A percentile compares a stretch with the other conserved stretches of the same genome.
phyloP scores from a whole-genome alignment of 2,329 filamentous ascomycete species.

The Sarocladium oryzae region DNA sequence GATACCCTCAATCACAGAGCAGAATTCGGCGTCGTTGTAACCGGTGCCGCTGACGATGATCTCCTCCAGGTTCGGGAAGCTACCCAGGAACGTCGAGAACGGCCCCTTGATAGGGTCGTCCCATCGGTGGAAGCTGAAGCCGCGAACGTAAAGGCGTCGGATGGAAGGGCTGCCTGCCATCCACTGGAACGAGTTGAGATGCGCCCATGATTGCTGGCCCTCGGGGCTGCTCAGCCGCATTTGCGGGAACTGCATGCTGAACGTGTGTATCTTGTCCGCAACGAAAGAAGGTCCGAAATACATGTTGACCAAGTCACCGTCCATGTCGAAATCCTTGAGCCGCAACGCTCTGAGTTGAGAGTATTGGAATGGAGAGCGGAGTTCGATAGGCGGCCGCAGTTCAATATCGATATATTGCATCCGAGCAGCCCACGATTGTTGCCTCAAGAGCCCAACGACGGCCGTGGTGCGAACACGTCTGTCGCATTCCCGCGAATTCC shows the following conservation, averaged over 20 bases:
- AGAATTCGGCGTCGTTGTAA: conserved; percentile 24
- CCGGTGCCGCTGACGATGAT: conserved; percentile 21
- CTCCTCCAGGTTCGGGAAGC: conserved; percentile 30
- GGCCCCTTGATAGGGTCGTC: conserved; percentile 13
- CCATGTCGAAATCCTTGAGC: conserved; percentile 19
- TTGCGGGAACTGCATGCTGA: conserved; percentile 30
- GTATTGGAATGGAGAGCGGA: too few species aligned
- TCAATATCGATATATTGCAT: too few species aligned
- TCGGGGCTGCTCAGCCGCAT: conserved; percentile 16
- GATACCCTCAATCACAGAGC: conserved; percentile 22
- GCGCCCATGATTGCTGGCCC: conserved; percentile 21
- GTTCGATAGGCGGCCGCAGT: too few species aligned
- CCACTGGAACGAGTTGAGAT: conserved; percentile 28
- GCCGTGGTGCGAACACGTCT: too few species aligned
- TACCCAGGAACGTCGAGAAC: conserved; percentile 27
- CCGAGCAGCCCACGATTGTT: too few species aligned
- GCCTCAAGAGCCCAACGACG: too few species aligned
- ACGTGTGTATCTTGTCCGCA: conserved; percentile 22
- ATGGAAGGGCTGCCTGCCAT: conserved; percentile 27
- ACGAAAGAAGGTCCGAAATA: conserved; percentile 21
- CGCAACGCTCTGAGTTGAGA: conserved; percentile 20
- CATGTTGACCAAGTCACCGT: conserved; percentile 17
- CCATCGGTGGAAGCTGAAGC: conserved; percentile 24
- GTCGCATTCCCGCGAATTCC: too few species aligned
- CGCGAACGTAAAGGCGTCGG: conserved; percentile 25